These are phyloP conservation scores for Coemansia aciculifera DNA, from an alignment of 192 early-diverging fungal species.

Conservation along the genomic window DNA sequence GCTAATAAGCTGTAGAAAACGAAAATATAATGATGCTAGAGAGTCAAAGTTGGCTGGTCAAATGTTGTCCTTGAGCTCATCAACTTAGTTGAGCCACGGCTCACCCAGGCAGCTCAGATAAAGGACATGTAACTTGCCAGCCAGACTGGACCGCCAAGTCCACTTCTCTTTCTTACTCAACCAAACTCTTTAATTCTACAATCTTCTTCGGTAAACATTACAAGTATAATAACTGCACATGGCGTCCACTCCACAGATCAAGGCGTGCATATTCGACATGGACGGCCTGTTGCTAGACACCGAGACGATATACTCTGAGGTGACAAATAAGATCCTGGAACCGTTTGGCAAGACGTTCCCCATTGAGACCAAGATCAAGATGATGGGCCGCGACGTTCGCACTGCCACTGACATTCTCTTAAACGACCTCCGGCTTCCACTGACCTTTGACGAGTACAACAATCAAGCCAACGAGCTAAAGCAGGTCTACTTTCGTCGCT, in stretches of 20 bases:
- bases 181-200: background rate
- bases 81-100: background rate
- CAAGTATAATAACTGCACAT: background rate
- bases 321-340: conserved; percentile 78
- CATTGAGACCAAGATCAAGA: conserved; percentile 68
- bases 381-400: conserved; percentile 67
- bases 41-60: background rate
- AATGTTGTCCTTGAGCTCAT: background rate
- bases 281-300: conserved; percentile 83
- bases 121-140: background rate
- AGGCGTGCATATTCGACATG: conserved; percentile 80
- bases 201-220: background rate
- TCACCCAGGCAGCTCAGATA: background rate
- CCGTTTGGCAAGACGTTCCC: conserved; percentile 70
- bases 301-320: conserved; percentile 85
- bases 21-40: background rate
- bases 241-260: conserved; percentile 45
- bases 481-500: conserved; percentile 60
- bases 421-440: conserved; percentile 62
- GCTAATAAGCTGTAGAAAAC: background rate
- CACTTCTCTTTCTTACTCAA: background rate
- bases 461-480: conserved; percentile 59
- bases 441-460: conserved; percentile 83
- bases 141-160: background rate
- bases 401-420: conserved; percentile 65